Evolutionary conservation across 2,329 filamentous ascomycete genomes (phyloP), one percentile per base, ranked within the genome.

Genomic region (Alternaria angustiovoidea): DNA sequence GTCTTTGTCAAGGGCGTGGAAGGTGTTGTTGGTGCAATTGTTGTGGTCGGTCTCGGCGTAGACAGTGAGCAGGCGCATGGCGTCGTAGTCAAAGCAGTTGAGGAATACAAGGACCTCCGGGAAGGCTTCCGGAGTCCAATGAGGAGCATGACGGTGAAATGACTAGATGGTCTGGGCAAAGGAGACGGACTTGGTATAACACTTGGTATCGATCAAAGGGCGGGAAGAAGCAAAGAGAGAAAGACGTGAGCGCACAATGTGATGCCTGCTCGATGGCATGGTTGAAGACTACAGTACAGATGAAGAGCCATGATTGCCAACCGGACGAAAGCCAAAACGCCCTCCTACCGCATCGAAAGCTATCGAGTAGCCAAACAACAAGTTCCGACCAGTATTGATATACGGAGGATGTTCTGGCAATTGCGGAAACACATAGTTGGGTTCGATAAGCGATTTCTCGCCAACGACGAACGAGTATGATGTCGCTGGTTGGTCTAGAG

Each of bases 1-100:
- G 85, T 94, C 32, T 83, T 87, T 7, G 91, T 94, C 7, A 81
- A 81, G 54, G 90, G 90, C 0, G 90, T 94, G 1, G 91, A 94
- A 79, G 91, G 91, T 0, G 80, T 93, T 3, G 88, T 93, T 8
- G 91, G 87, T 0, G 88, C 92, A 1, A 87, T 93, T 24, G 87
- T 93, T 18, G 89, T 94, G 1, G 91, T 88, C 71, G 92, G 91
- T 5, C 20, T 54, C 16, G 63, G 56, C 0, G 76, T 94, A 75
- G 90, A 88, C 81, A 89, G 93, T 78, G 84, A 91, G 69, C 86
- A 93, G 80, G 91, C 94, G 76, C 92, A 95, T 77, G 87, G 87
- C 8, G 86, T 93, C 38, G 88, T 94, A 71, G 85, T 91, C 0
- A 89, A 93, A 74, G 87, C 87, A 1, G 82, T 93, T 42, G 82